phyloP scores from a whole-genome alignment of 2,329 filamentous ascomycete species.

The Ophiobolus disseminans region DNA sequence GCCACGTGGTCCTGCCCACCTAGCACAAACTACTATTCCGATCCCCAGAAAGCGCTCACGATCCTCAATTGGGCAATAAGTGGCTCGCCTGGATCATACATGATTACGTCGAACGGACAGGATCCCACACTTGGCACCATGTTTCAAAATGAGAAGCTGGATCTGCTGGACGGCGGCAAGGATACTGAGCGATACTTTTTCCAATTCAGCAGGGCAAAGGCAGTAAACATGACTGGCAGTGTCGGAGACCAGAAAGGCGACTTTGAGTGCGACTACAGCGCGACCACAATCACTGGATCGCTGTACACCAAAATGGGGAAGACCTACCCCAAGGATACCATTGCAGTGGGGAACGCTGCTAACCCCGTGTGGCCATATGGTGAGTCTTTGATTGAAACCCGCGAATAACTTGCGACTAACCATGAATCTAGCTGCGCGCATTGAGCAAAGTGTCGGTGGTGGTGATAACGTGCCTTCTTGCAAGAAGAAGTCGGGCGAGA shows the following conservation, averaged over 20 bases:
- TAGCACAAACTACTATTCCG: constrained; percentile 57
- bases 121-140: constrained; percentile 63
- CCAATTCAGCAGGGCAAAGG: constrained; percentile 60
- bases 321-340: constrained; percentile 45
- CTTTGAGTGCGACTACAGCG: constrained; percentile 65
- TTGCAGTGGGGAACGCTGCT: constrained; percentile 34
- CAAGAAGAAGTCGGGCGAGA: constrained; percentile 49
- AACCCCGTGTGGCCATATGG: constrained; percentile 47
- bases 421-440: constrained; percentile 55
- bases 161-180: constrained; percentile 56
- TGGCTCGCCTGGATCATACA: constrained; percentile 50
- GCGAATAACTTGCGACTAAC: constrained; percentile 13
- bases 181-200: constrained; percentile 66
- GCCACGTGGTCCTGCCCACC: constrained; percentile 70
- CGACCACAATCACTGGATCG: constrained; percentile 62
- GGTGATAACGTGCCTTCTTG: constrained; percentile 63
- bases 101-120: constrained; percentile 61
- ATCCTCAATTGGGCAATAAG: constrained; percentile 70
- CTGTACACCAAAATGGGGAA: constrained; percentile 65
- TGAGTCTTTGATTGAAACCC: constrained; percentile 17
- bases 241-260: constrained; percentile 55
- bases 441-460: constrained; percentile 60
- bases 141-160: constrained; percentile 62
- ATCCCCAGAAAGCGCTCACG: constrained; percentile 52
- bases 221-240: constrained; percentile 57